Evolutionary conservation across 192 early-diverging fungal species (phyloP).

Genomic region (Coemansia sp.): DNA sequence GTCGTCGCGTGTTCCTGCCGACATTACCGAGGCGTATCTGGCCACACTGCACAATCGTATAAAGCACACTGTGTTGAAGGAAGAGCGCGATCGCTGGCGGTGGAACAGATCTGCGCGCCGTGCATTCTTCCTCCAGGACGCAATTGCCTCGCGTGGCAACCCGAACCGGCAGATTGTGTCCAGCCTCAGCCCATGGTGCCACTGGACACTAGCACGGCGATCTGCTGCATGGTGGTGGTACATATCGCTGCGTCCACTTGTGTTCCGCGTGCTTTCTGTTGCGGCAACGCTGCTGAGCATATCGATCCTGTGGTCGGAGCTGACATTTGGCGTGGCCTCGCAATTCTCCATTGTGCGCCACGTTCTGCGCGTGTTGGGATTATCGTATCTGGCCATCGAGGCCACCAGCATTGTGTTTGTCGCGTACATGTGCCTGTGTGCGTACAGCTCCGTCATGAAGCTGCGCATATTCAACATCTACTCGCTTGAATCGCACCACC

Average conservation of each 20-base stretch:
- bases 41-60: conserved; percentile 66
- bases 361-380: conserved; percentile 54
- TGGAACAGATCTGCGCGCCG: conserved; percentile 69
- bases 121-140: conserved; percentile 85
- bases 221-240: conserved; percentile 84
- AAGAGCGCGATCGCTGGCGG: conserved; percentile 76
- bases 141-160: conserved; percentile 66
- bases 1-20: conserved; percentile 44
- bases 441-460: conserved; percentile 89
- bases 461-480: conserved; percentile 88
- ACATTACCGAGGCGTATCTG: conserved; percentile 65
- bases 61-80: conserved; percentile 66
- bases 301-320: conserved; percentile 89
- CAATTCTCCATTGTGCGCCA: conserved; percentile 72
- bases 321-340: conserved; percentile 77
- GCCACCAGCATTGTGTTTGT: conserved; percentile 64
- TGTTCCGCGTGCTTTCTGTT: conserved; percentile 59
- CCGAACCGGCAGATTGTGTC: conserved; percentile 62
- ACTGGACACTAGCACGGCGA: conserved; percentile 37
- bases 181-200: conserved; percentile 51
- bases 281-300: conserved; percentile 62
- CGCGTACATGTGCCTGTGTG: conserved; percentile 89
- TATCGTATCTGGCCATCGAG: conserved; percentile 66
- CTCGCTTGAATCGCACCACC: conserved; percentile 86
- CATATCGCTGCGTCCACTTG: conserved; percentile 65